Base-by-base conservation (phyloP, 1,284 basidiomycete species). In the Leccinum pachyderme region DNA sequence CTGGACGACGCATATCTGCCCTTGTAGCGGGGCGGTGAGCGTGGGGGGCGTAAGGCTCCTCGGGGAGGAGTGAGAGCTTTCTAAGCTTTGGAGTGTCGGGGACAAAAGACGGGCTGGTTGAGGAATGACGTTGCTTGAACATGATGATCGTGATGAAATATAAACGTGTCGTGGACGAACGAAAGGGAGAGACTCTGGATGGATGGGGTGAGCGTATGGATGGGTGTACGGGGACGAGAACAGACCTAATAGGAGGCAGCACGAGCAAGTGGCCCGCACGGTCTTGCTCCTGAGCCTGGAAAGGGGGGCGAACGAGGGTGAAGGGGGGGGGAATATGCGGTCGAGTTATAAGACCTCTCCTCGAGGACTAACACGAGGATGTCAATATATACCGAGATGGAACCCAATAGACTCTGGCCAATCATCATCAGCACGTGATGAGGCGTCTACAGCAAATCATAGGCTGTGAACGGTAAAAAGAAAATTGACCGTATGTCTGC, bases 11-110 rank as follows among this genome's bases (percentile, higher is more conserved):
- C 24, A 45, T 52, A 53, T 60, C 60, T 49, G 56, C 59, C 53
- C 57, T 58, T 7, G 61, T 57, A 49, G 52, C 37, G 58, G 63
- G 59, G 49, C 61, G 56, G n/a, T n/a, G n/a, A 57, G 65, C 59
- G 61, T 59, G 50, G 55, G 54, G 57, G 15, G 43, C 31, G 53
- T 53, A 60, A 46, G 54, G 62, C 47, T 70, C 61, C 45, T 71
- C 69, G 47, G 37, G 37, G 37, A 66, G 62, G 28, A 69, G 65
- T 18, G 72, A 63, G 24, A 71, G 63, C 39, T 68, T 50, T 65
- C 68, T 28, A 61, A 71, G 9, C 57, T 59, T 55, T 68, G 75
- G 65, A 0, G 65, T 70, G 33, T n/a, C 32, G 0, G 65, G 48
- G 66, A 73, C 48, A 63, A 61, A 58, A 12, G 31, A 3, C 41